phyloP scores from a whole-genome alignment of 2,329 filamentous ascomycete species.

The Biscogniauxia marginata region DNA sequence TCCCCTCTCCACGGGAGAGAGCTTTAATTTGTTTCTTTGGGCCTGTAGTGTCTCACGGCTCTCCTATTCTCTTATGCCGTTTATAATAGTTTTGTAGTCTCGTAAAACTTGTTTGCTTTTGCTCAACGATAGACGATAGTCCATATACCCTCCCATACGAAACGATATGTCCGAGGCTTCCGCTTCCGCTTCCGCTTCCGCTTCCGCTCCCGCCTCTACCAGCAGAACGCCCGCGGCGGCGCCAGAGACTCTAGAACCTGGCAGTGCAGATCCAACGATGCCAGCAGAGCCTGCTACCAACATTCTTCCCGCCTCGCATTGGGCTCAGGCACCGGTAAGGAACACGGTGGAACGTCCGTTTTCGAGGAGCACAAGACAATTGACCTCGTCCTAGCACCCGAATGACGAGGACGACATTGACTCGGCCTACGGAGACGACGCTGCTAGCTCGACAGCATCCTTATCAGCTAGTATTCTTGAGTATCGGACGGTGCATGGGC shows the following conservation, averaged over 20 bases:
- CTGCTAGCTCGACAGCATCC: slow-evolving; percentile 31
- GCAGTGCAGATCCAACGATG: not conserved
- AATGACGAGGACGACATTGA: slow-evolving; percentile 25
- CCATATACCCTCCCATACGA: not conserved
- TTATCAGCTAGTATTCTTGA: slow-evolving; percentile 31
- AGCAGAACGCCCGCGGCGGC: slow-evolving; percentile 6
- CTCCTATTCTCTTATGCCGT: not conserved
- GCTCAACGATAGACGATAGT: not conserved
- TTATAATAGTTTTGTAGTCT: not conserved
- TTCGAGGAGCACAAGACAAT: not conserved
- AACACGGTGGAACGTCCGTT: not conserved
- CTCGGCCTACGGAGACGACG: slow-evolving; percentile 29
- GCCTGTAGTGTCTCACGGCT: not conserved
- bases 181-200: slow-evolving; percentile 2
- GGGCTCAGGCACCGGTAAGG: slow-evolving; percentile 25
- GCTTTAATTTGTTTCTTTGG: not conserved
- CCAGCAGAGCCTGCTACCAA: not conserved
- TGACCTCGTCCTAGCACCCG: slow-evolving; percentile 7
- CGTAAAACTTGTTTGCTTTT: not conserved
- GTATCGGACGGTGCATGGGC: slow-evolving; percentile 31
- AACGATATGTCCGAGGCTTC: slow-evolving; percentile 1
- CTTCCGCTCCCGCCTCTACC: slow-evolving; percentile 2
- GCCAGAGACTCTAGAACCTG: not conserved
- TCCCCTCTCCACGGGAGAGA: not conserved
- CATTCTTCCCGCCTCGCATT: slow-evolving; percentile 29